Evolutionary conservation across 169 alveolate genomes (phyloP).

Genomic region (Cryptosporidium ubiquitum): DNA sequence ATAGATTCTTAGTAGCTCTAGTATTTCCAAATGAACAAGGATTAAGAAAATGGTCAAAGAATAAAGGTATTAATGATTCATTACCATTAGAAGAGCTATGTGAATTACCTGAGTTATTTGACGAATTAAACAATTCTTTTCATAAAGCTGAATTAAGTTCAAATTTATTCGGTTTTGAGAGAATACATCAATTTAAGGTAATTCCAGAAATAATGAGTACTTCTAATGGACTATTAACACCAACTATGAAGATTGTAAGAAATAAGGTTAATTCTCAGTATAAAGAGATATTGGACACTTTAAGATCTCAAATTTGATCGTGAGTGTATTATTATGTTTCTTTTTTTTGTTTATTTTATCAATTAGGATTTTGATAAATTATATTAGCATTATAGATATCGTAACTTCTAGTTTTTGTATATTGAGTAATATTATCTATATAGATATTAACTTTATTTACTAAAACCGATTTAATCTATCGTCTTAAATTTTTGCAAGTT

Average conservation of each 20-base stretch:
- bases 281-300: conserved; percentile 56
- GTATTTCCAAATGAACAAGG: conserved; percentile 81
- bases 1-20: conserved; percentile 83
- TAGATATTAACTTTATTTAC: no score
- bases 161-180: conserved; percentile 75
- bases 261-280: conserved; percentile 60
- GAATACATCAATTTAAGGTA: conserved; percentile 73
- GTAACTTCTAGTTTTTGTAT: no score
- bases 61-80: neutral
- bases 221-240: conserved; percentile 75
- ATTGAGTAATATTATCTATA: no score
- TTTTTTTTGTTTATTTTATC: no score
- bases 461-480: no score
- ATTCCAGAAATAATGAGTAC: conserved; percentile 68
- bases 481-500: no score
- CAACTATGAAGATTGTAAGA: conserved; percentile 76
- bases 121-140: conserved; percentile 56
- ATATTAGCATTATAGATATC: no score
- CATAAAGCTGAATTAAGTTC: conserved; percentile 23
- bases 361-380: no score
- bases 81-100: conserved; percentile 72
- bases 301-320: conserved; percentile 21
- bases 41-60: conserved; percentile 75
- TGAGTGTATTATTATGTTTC: neutral
- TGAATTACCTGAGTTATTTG: conserved; percentile 37